These are phyloP conservation scores for Colletotrichum sp. DNA, from an alignment of 2,329 filamentous ascomycete genomes.

Conservation along the genomic window DNA sequence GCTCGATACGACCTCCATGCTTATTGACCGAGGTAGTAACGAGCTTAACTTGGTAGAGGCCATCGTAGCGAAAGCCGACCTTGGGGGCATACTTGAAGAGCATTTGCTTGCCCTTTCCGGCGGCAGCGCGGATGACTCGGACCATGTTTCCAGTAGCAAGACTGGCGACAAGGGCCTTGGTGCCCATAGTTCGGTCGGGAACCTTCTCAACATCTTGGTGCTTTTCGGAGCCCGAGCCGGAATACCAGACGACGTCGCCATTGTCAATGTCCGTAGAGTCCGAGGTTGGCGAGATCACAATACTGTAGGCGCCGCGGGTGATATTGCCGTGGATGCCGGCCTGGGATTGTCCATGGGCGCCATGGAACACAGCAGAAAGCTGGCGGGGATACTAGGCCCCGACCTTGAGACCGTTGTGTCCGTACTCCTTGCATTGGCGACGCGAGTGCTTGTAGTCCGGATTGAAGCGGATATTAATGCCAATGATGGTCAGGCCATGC, in stretches of 20 bases:
- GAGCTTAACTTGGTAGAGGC: conserved; percentile 32
- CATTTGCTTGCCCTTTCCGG: background rate
- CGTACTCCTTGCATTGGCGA: conserved; percentile 16
- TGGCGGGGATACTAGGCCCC: conserved; percentile 61
- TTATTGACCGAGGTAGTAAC: conserved; percentile 9
- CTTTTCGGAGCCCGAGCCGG: conserved; percentile 25
- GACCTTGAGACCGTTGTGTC: conserved; percentile 36
- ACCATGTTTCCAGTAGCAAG: conserved; percentile 20
- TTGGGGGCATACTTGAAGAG: conserved; percentile 19
- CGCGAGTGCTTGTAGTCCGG: conserved; percentile 1
- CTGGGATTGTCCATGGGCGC: conserved; percentile 54
- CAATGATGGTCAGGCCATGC: conserved; percentile 25
- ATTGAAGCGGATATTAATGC: conserved; percentile 21
- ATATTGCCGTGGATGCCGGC: conserved; percentile 56
- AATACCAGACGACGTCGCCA: conserved; percentile 28
- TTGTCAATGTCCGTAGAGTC: background rate
- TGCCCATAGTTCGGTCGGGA: conserved; percentile 1
- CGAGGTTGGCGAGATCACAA: conserved; percentile 49
- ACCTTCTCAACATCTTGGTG: conserved; percentile 13
- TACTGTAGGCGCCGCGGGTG: conserved; percentile 53
- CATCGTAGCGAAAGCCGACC: conserved; percentile 39
- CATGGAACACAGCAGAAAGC: conserved; percentile 52
- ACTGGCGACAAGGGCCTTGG: conserved; percentile 1
- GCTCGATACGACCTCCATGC: conserved; percentile 21
- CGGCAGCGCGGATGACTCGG: conserved; percentile 32